phyloP scores from a whole-genome alignment of 257 asterid species.

The Forsythia viridissima region DNA sequence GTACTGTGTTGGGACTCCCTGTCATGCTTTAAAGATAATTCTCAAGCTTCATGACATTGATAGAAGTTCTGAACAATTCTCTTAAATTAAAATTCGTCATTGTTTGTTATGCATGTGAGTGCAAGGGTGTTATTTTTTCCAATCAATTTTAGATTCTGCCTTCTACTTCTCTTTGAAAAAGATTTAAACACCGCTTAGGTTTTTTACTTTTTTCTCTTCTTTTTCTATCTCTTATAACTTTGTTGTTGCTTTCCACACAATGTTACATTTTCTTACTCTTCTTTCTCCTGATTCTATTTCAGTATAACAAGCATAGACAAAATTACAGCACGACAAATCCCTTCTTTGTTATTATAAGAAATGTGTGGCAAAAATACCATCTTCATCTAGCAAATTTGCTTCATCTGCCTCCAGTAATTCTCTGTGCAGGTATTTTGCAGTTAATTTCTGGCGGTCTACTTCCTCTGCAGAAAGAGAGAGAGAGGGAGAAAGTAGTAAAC shows the following conservation, averaged over 20 bases:
- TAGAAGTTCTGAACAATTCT: neutral
- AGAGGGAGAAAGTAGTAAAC: slow-evolving; percentile 10
- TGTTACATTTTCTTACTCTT: neutral
- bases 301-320: neutral
- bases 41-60: neutral
- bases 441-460: slow-evolving; percentile 47
- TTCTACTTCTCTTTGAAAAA: neutral
- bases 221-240: neutral
- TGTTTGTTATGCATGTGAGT: neutral
- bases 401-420: slow-evolving; percentile 71
- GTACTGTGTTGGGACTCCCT: neutral
- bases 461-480: slow-evolving; percentile 42
- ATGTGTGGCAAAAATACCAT: slow-evolving; percentile 42
- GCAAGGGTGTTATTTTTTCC: neutral
- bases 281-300: neutral
- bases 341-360: neutral
- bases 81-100: neutral
- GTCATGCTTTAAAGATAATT: neutral
- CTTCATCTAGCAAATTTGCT: slow-evolving; percentile 80
- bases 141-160: neutral
- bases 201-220: neutral
- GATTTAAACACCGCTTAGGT: neutral
- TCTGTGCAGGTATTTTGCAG: slow-evolving; percentile 48
- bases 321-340: neutral
- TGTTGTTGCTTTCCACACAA: neutral